Base-by-base conservation (phyloP, 202 grass and related monocot genomes). In the Dendrocalamus latiflorus region DNA sequence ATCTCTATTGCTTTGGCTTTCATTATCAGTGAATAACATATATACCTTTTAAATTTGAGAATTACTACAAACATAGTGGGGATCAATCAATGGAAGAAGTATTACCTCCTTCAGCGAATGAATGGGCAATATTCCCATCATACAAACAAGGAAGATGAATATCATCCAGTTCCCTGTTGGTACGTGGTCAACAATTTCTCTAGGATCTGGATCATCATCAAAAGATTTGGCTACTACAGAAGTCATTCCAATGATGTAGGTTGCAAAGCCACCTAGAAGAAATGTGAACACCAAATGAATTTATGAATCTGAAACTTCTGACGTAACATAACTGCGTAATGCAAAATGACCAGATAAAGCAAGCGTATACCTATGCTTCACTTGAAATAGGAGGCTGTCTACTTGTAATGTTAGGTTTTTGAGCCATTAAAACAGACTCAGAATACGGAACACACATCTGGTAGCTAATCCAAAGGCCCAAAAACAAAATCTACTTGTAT, bases 221-320 rank as follows among this genome's bases (percentile, higher is more conserved):
- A 91, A 68, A 34, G 84, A 34, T 70, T 84, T 80, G 12, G 93
- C 93, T 4, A 91, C 81, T 16, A 30, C 53, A 75, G 74, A 21
- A 65, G 56, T 89, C 93, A 93, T 91, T 44, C 26, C 83, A 79
- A 91, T 13, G 42, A 77, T 5, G 26, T 87, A 91, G 9, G 84
- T 96, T 53, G 88, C 93, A 70, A 93, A 89, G 13, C 90, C 90
- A 34, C 86, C 93, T 96, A 71, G 7, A 78, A 58, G 6, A 67
- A 41, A 77, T n/a, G 11, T 6, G 14, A 47, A 18, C 22, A 37
- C 8, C 48, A 57, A 30, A 21, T 12, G 9, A 24, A 42, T 21
- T 60, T 14, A 9, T 2, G 18, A 59, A 25, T 8, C 9, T 70
- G 13, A 33, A 70, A 43, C 22, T 3, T 53, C 16, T 17, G 16